Evolutionary conservation across 805 yeast genomes (phyloP).

Genomic region (Teunomyces cretensis): DNA sequence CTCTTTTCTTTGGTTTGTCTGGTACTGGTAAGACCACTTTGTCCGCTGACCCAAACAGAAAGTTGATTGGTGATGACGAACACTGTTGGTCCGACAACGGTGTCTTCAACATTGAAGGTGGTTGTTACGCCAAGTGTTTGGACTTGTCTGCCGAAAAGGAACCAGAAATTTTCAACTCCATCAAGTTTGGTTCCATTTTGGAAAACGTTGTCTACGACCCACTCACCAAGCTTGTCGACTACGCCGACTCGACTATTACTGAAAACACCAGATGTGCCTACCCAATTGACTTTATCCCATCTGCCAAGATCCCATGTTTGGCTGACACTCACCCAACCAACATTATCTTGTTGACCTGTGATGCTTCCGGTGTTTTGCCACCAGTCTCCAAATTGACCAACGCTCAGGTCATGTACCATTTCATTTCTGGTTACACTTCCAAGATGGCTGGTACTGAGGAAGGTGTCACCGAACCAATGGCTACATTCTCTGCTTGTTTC

Average conservation of each 20-base stretch:
- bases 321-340: conserved; percentile 90
- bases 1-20: conserved; percentile 92
- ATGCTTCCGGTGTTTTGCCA: conserved; percentile 96
- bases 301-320: conserved; percentile 92
- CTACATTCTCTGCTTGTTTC: conserved; percentile 97
- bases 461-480: conserved; percentile 97
- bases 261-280: conserved; percentile 99
- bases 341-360: conserved; percentile 91
- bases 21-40: conserved; percentile 99
- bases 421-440: conserved; percentile 97
- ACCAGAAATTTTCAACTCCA: conserved; percentile 96
- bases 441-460: conserved; percentile 99
- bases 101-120: conserved; percentile 99
- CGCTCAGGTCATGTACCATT: conserved; percentile 98
- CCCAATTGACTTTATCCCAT: conserved; percentile 95
- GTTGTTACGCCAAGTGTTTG: conserved; percentile 97
- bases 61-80: conserved; percentile 96
- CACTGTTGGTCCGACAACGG: conserved; percentile 99
- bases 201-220: conserved; percentile 92
- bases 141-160: conserved; percentile 88
- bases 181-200: conserved; percentile 89
- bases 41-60: conserved; percentile 93
- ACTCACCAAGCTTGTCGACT: conserved; percentile 77
- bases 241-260: conserved; percentile 75
- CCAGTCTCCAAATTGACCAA: conserved; percentile 92